Conservation (phyloP, 495 filamentous ascomycete species). For the Penicillium waksmanii region DNA sequence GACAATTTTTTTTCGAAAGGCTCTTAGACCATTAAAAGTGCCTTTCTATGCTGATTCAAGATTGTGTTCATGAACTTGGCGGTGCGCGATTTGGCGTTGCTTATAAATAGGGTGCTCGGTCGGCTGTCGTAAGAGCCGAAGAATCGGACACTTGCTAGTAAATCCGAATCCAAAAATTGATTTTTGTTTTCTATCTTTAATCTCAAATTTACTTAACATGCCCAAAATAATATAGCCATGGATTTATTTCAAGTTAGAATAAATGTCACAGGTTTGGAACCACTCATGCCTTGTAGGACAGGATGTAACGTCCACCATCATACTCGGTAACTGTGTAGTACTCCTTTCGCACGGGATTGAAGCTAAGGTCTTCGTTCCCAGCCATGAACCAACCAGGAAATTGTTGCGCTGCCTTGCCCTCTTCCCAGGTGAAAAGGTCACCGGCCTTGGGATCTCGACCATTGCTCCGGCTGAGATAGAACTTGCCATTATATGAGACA, state of each 20-base stretch:
- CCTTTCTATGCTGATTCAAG: too few species aligned
- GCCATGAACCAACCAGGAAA: constrained; percentile 23
- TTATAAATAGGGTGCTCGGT: constrained; percentile 1
- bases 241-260: too few species aligned
- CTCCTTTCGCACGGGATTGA: constrained; percentile 21
- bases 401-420: constrained; percentile 13
- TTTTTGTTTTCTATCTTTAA: too few species aligned
- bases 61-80: too few species aligned
- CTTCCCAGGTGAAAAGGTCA: constrained; percentile 27
- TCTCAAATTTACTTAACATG: too few species aligned
- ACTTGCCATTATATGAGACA: constrained; percentile 20
- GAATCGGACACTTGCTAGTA: neutral
- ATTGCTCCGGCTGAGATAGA: constrained; percentile 29
- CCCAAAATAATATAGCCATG: too few species aligned
- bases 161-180: too few species aligned
- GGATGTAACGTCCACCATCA: constrained; percentile 18
- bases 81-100: neutral
- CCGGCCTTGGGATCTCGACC: constrained; percentile 19
- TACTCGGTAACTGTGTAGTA: constrained; percentile 35
- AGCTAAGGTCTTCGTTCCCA: constrained; percentile 31
- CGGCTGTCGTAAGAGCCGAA: neutral
- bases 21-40: too few species aligned
- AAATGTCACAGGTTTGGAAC: too few species aligned
- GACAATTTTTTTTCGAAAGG: too few species aligned
- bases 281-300: constrained; percentile 23